Evolutionary conservation across 2,329 filamentous ascomycete species (phyloP), one percentile per base, ranked within the genome.

Genomic region (Thermoascus crustaceus): DNA sequence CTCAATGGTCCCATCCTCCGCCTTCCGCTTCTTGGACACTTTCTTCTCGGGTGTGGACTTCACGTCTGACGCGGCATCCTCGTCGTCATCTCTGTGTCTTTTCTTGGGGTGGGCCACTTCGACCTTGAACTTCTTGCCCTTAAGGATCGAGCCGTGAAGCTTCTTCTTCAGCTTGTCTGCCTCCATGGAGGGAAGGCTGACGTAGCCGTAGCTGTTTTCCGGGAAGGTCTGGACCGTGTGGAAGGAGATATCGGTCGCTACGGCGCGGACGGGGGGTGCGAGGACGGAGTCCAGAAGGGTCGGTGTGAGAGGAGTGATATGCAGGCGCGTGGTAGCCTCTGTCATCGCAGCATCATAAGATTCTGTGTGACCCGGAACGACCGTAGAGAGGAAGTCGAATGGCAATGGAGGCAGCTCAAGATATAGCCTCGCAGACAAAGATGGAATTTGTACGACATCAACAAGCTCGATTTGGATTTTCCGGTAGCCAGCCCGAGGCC

Each of bases 131-230:
- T 94, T 96, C 41, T 72, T 71, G 6, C 91, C 91, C 55, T 82
- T 91, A 38, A 98, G 65, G 16, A 85, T 82, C 2, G 82, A 76
- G 20, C 89, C 89, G 68, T 94, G 84, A 32, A 96, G 72, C 66
- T 91, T 96, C 65, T 82, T 89, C 66, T 80, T 86, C 35, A 96
- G 64, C 60, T 87, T 94, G n/a, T 89, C 82, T 7, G 89, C 91
- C 46, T 94, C 87, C 61, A 77, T 75, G 3, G 58, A 64, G 0
- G 88, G 88, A 23, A 98, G 64, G 30, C 93, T 87, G 40, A 96
- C 70, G 64, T 84, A 98, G 37, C 89, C 91, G 76, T 86, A 98
- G 35, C 76, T 80, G 55, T 78, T 82, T 46, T 98, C 91, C 9
- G 89, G 89, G 44, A 94, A 94, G 1, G 88, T 88, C 54, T 86